A percentile compares a stretch with the other conserved stretches of the same genome.
Conservation (phyloP, 805 yeast genomes). For the Metschnikowia lochheadii region DNA sequence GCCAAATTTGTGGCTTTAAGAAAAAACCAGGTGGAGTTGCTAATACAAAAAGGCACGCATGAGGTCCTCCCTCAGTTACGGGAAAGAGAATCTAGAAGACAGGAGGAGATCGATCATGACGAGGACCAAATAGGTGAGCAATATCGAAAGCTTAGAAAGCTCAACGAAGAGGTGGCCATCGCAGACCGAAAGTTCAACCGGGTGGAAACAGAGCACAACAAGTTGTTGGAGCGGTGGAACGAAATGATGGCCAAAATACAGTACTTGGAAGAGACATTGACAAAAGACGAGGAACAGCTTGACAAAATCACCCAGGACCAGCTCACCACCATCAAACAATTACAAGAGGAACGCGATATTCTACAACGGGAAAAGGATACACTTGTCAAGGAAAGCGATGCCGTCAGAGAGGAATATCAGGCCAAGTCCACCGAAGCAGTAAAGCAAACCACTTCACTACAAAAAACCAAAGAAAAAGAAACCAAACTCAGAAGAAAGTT, state of each 20-base stretch:
- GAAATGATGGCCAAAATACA: constrained; percentile 8
- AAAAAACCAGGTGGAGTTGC: constrained; percentile 19
- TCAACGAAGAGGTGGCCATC: constrained; percentile 32
- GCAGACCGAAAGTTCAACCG: constrained; percentile 33
- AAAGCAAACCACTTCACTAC: constrained; percentile 22
- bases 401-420: constrained; percentile 30
- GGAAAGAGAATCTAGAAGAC: constrained; percentile 27
- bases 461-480: constrained; percentile 19
- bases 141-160: constrained; percentile 34
- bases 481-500: constrained; percentile 19
- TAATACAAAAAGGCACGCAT: constrained; percentile 13
- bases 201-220: constrained; percentile 25
- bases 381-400: constrained; percentile 28
- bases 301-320: constrained; percentile 18
- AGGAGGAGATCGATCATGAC: constrained; percentile 28
- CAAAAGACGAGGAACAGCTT: constrained; percentile 16
- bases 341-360: constrained; percentile 24
- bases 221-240: constrained; percentile 11
- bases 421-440: constrained; percentile 32
- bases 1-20: constrained; percentile 26
- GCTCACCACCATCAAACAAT: constrained; percentile 17
- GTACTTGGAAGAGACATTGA: constrained; percentile 10
- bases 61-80: constrained; percentile 22
- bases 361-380: constrained; percentile 24
- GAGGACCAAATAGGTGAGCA: constrained; percentile 39